Conservation (phyloP, 176 grass and related monocot species). For the Thalia dealbata region DNA sequence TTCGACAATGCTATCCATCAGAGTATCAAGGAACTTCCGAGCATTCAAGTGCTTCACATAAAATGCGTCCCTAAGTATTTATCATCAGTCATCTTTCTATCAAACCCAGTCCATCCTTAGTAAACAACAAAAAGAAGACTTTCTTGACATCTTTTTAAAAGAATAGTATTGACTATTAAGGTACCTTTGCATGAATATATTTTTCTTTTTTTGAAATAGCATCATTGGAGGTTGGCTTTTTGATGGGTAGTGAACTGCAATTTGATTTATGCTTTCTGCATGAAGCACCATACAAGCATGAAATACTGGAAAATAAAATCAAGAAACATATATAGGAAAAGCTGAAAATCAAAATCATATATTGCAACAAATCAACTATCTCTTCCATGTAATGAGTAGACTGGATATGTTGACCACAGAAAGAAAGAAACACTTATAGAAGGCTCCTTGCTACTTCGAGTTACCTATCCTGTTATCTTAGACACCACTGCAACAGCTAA, state of each 20-base stretch:
- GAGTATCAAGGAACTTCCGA: neutral
- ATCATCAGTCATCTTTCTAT: too few relatives aligned
- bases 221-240: constrained; percentile 76
- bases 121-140: neutral
- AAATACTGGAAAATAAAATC: neutral
- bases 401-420: too few relatives aligned
- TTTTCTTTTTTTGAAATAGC: constrained; percentile 82
- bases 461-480: too few relatives aligned
- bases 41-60: neutral
- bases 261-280: constrained; percentile 57
- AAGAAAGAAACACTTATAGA: too few relatives aligned
- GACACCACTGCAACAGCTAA: too few relatives aligned
- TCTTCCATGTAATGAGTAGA: neutral
- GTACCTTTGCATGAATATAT: constrained; percentile 93
- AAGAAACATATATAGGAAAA: neutral
- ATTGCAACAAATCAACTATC: too few relatives aligned
- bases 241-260: constrained; percentile 38
- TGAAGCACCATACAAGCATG: constrained; percentile 10
- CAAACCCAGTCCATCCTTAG: too few relatives aligned
- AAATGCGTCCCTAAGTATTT: neutral
- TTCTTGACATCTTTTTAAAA: neutral
- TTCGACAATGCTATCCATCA: neutral
- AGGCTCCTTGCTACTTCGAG: too few relatives aligned
- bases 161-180: neutral
- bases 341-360: neutral